These are phyloP conservation scores for Xerocomus nothofagi DNA, from an alignment of 1,284 basidiomycete species.

Conservation along the genomic window DNA sequence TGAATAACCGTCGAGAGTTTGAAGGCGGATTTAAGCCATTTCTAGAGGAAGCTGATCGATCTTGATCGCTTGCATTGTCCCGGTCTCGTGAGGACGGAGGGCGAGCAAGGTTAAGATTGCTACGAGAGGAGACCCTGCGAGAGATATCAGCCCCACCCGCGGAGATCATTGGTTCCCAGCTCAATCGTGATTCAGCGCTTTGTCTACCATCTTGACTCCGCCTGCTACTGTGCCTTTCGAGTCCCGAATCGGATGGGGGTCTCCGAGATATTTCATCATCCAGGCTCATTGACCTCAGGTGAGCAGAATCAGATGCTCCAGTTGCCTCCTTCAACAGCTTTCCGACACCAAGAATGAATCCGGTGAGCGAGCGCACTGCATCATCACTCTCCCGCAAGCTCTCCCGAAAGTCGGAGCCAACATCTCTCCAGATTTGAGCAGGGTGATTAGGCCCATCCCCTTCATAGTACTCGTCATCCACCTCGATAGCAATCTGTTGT, in stretches of 20 bases:
- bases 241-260: conserved; percentile 37
- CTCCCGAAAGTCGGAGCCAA: conserved; percentile 71
- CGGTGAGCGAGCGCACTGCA: conserved; percentile 69
- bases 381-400: conserved; percentile 71
- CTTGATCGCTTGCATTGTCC: conserved; percentile 31
- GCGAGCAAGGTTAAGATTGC: conserved; percentile 35
- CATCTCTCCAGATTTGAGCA: conserved; percentile 61
- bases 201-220: conserved; percentile 53
- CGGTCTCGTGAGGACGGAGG: conserved; percentile 31
- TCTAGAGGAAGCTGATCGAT: conserved; percentile 36
- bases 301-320: conserved; percentile 34
- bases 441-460: conserved; percentile 37
- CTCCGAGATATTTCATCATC: conserved; percentile 42
- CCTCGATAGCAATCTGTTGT: conserved; percentile 70
- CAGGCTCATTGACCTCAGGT: conserved; percentile 49
- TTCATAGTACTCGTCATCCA: conserved; percentile 46
- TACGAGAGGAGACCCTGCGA: conserved; percentile 31
- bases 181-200: conserved; percentile 55
- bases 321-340: conserved; percentile 61
- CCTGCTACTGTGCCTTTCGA: conserved; percentile 41
- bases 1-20: conserved; percentile 49
- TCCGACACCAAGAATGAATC: conserved; percentile 69
- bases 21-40: conserved; percentile 25
- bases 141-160: conserved; percentile 26
- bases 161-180: conserved; percentile 49